Conservation (phyloP, 768 basidiomycete genomes). For the Kwoniella newhampshirensis region DNA sequence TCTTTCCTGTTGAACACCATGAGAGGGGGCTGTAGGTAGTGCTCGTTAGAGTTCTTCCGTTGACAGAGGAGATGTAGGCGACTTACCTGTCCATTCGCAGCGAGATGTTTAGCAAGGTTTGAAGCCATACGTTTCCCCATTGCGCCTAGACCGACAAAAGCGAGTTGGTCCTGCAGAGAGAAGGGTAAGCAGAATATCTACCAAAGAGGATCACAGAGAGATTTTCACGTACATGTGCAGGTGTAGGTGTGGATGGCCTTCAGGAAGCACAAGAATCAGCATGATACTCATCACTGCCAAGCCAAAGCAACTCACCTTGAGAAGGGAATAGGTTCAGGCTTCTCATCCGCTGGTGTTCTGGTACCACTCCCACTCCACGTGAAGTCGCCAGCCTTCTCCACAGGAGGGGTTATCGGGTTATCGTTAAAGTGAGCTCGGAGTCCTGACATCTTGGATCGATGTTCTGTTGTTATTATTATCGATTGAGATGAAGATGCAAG, state of each 20-base stretch:
- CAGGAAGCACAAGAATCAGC: not conserved
- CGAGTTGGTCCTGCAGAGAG: conserved; percentile 54
- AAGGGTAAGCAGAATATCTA: too few relatives aligned
- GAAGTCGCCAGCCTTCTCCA: conserved; percentile 21
- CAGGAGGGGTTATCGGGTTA: conserved; percentile 25
- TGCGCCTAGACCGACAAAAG: conserved; percentile 56
- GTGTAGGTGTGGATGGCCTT: conserved; percentile 45
- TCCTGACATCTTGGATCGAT: conserved; percentile 17
- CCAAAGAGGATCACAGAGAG: too few relatives aligned
- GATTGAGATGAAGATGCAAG: not conserved
- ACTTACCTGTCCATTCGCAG: conserved; percentile 28
- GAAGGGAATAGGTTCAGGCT: conserved; percentile 43
- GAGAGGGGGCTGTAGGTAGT: conserved; percentile 58
- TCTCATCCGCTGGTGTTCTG: conserved; percentile 2
- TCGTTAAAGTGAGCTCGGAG: conserved; percentile 22
- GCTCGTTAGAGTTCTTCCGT: not conserved
- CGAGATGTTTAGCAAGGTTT: conserved; percentile 66
- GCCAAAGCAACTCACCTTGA: conserved; percentile 30
- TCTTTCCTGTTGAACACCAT: conserved; percentile 74
- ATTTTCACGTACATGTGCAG: conserved; percentile 47
- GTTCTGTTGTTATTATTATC: not conserved
- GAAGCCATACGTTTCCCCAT: conserved; percentile 77
- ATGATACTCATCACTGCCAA: not conserved
- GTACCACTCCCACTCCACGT: conserved; percentile 4
- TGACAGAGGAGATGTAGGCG: not conserved